Conservation (phyloP, 179 eudicot species). For the Beta macrorhiza region DNA sequence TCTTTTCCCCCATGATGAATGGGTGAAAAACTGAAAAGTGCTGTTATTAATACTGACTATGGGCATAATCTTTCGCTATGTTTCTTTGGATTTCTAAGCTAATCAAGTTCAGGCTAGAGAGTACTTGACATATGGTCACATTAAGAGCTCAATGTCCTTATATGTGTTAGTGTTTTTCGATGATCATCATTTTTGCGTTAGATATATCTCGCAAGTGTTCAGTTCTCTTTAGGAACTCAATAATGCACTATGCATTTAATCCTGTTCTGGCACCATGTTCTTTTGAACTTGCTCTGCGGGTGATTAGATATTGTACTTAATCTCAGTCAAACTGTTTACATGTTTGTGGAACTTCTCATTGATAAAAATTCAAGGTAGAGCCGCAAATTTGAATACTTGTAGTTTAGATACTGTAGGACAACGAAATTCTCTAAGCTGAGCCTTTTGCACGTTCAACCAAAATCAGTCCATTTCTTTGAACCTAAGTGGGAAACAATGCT, state of each 20-base stretch:
- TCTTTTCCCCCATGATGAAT: background rate
- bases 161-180: background rate
- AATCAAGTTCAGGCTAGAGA: background rate
- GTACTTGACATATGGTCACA: background rate
- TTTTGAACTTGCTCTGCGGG: background rate
- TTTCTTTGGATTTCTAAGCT: background rate
- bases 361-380: background rate
- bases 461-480: background rate
- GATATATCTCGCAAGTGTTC: background rate
- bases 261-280: background rate
- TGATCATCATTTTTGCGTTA: background rate
- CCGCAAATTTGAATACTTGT: background rate
- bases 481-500: background rate
- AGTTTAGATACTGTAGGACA: background rate
- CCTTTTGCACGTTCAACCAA: background rate
- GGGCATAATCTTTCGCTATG: background rate
- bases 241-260: background rate
- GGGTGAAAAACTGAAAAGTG: background rate
- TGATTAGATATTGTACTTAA: background rate
- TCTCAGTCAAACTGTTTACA: background rate
- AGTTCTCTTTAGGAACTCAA: background rate
- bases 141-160: background rate
- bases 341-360: background rate
- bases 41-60: background rate
- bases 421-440: background rate